These are phyloP conservation scores for Chalciporus pseudorubinellus DNA, from an alignment of 768 basidiomycete genomes.

Conservation along the genomic window DNA sequence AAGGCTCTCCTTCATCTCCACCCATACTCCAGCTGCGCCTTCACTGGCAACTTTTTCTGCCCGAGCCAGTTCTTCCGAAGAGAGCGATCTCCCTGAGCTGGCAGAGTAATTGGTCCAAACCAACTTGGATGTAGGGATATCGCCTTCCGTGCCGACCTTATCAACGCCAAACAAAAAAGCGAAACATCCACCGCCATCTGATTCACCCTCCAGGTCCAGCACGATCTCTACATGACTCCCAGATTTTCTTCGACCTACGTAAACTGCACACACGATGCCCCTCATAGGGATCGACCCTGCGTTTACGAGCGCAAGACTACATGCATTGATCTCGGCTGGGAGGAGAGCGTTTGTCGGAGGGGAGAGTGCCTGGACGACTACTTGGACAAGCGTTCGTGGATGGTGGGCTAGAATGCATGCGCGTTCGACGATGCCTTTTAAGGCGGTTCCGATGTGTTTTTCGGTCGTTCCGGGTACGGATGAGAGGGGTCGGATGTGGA, in stretches of 20 bases:
- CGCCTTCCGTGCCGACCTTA: not conserved
- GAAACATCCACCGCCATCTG: slow-evolving; percentile 56
- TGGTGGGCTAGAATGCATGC: slow-evolving; percentile 62
- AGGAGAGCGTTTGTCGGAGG: slow-evolving; percentile 40
- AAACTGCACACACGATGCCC: slow-evolving; percentile 69
- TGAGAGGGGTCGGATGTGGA: slow-evolving; percentile 66
- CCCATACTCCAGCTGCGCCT: slow-evolving; percentile 49
- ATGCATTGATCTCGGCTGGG: slow-evolving; percentile 70
- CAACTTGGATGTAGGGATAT: slow-evolving; percentile 26
- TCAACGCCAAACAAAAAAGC: slow-evolving; percentile 55
- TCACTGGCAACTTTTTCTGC: slow-evolving; percentile 49
- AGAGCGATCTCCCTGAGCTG: slow-evolving; percentile 28
- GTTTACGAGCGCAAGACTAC: slow-evolving; percentile 64
- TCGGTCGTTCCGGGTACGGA: slow-evolving; percentile 68
- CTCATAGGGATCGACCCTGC: slow-evolving; percentile 71
- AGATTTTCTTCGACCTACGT: slow-evolving; percentile 42
- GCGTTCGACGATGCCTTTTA: slow-evolving; percentile 59
- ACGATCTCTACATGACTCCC: slow-evolving; percentile 33
- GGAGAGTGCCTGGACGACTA: slow-evolving; percentile 67
- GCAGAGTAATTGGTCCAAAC: slow-evolving; percentile 26
- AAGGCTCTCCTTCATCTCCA: slow-evolving; percentile 45
- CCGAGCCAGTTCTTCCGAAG: slow-evolving; percentile 39
- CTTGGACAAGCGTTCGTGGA: slow-evolving; percentile 72
- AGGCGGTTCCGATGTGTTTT: slow-evolving; percentile 52
- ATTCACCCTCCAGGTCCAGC: slow-evolving; percentile 51